A percentile compares a stretch with the other conserved stretches of the same genome.
Conservation (phyloP, 495 filamentous ascomycete genomes). For the Cercophora scortea region DNA sequence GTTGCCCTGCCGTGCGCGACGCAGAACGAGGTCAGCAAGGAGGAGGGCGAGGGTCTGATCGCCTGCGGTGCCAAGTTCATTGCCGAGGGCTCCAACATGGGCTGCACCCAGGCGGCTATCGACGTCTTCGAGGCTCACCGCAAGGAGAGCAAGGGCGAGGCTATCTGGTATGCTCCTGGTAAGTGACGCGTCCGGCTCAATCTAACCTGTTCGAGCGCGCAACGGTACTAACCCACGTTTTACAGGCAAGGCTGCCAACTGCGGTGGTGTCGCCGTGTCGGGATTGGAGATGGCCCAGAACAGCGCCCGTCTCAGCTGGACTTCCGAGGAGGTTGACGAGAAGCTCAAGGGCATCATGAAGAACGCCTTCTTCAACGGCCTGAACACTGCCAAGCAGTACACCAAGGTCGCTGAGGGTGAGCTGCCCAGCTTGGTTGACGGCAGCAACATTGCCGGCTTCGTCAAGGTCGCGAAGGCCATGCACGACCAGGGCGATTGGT, state of each 20-base stretch:
- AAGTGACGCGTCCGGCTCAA: neutral
- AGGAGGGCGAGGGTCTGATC: constrained; percentile 80
- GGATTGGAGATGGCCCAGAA: constrained; percentile 99
- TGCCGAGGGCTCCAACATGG: constrained; percentile 98
- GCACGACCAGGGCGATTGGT: constrained; percentile 97
- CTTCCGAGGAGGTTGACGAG: constrained; percentile 79
- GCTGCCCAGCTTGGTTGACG: constrained; percentile 83
- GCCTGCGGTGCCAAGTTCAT: constrained; percentile 73
- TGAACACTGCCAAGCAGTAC: constrained; percentile 84
- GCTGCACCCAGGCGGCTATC: constrained; percentile 93
- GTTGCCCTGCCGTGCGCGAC: constrained; percentile 88
- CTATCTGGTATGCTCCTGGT: constrained; percentile 94
- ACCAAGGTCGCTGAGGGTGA: constrained; percentile 68
- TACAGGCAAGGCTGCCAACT: constrained; percentile 78
- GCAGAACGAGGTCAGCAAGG: constrained; percentile 90
- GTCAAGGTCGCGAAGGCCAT: constrained; percentile 92
- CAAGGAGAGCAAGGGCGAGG: constrained; percentile 54
- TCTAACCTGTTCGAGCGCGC: neutral
- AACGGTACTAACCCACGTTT: neutral
- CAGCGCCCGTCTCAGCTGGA: constrained; percentile 76
- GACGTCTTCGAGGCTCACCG: constrained; percentile 83
- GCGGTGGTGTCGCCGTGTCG: constrained; percentile 93
- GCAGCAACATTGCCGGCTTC: constrained; percentile 95
- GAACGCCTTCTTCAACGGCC: constrained; percentile 83
- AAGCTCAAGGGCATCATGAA: constrained; percentile 94